phyloP scores from a whole-genome alignment of 805 yeast genomes.

The Saturnispora kantuleensis region DNA sequence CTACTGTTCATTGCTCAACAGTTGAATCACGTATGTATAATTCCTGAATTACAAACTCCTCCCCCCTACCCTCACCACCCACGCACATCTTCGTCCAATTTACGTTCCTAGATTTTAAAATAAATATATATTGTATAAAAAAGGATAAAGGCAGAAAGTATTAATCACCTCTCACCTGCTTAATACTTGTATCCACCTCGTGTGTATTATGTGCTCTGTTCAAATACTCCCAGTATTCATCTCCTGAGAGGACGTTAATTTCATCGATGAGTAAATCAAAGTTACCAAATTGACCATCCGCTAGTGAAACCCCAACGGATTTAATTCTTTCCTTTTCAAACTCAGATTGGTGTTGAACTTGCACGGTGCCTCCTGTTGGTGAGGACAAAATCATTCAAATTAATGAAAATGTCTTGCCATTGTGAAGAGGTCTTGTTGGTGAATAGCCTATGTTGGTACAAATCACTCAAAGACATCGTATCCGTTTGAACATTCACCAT shows the following conservation, averaged over 20 bases:
- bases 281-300: constrained; percentile 73
- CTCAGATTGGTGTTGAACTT: constrained; percentile 44
- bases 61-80: no score
- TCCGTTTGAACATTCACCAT: constrained; percentile 76
- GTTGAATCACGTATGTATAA: no score
- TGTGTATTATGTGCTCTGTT: constrained; percentile 7
- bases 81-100: no score
- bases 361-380: constrained; percentile 67
- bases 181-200: no score
- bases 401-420: constrained; percentile 79
- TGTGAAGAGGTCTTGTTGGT: constrained; percentile 39
- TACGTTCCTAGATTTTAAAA: no score
- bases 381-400: constrained; percentile 68
- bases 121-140: not conserved
- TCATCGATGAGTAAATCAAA: constrained; percentile 60
- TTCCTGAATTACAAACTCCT: no score
- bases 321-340: constrained; percentile 57
- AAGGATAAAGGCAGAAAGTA: not conserved
- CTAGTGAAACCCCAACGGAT: constrained; percentile 68
- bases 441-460: constrained; percentile 74
- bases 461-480: constrained; percentile 65
- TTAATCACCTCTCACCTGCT: not conserved
- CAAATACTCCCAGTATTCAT: constrained; percentile 35
- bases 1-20: no score
- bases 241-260: constrained; percentile 58